Evolutionary conservation across 2,329 filamentous ascomycete genomes (phyloP), one percentile per base, ranked within the genome.

Genomic region (Colletotrichum simmondsii): DNA sequence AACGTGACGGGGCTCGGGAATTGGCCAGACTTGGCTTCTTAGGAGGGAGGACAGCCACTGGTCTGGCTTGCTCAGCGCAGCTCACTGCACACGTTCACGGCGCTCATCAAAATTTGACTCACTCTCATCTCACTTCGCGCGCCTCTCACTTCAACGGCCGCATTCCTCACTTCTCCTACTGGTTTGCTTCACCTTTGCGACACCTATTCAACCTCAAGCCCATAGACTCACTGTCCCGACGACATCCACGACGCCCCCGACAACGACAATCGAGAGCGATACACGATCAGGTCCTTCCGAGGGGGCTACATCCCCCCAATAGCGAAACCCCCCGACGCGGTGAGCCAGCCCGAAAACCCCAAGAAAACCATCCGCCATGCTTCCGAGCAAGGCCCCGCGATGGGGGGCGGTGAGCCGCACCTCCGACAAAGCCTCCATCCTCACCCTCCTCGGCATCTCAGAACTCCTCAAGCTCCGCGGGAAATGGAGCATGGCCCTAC

Each of bases 351-450:
- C 70, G 59, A 49, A 61, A 30, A 42, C 42, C 42, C 42, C 42
- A 49, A 49, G 19, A 49, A 49, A 32, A 37, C 69, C 70, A 72
- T 72, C 32, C 71, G 63, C 71, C 71, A 73, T 73, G 71, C 71
- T 57, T 57, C 58, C 62, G 52, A 61, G 30, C 61, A 72, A 62
- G 71, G 67, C 71, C 60, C 57, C 66, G 70, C 70, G 66, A 54
- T 73, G 68, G 71, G 58, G 68, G 68, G 71, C 71, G 71, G 72
- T 73, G 67, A 74, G 73, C 71, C 71, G 71, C 62, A 70, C 63
- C 53, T 60, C 71, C 54, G 67, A 71, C 56, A 75, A 66, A 46
- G 66, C 52, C 26, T 70, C 73, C 28, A 68, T 75, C 16, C 66
- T 74, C 64, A 62, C 62, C 28, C 56, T 75, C n/a, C 24, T 75